Conservation (phyloP, 129 eudicot genomes). For the Mikania micrantha region DNA sequence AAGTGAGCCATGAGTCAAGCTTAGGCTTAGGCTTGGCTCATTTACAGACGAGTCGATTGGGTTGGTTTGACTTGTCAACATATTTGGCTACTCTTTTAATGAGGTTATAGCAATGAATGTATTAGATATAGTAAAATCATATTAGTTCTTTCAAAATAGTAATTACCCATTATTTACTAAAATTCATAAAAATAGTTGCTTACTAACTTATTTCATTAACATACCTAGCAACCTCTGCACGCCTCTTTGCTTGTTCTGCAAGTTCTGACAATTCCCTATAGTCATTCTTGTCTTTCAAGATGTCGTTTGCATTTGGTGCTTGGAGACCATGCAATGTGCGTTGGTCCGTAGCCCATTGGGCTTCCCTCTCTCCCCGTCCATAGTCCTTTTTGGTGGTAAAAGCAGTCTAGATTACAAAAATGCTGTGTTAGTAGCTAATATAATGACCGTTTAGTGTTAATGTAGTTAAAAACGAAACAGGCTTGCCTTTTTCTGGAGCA, state of each 20-base stretch:
- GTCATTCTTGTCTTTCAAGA: slow-evolving; percentile 25
- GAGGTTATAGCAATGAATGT: not conserved
- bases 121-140: too few species aligned
- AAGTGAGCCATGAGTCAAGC: too few species aligned
- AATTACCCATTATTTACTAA: not conserved
- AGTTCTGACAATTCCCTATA: slow-evolving; percentile 35
- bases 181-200: not conserved
- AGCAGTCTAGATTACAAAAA: slow-evolving; percentile 26
- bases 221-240: slow-evolving; percentile 51
- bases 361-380: slow-evolving; percentile 46
- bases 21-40: too few species aligned
- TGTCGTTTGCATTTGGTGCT: slow-evolving; percentile 23
- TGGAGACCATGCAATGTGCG: slow-evolving; percentile 49
- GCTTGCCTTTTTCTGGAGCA: slow-evolving; percentile 58
- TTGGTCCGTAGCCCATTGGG: slow-evolving; percentile 43
- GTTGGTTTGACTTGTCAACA: not conserved
- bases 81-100: not conserved
- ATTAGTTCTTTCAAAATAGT: not conserved
- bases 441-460: not conserved
- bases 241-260: slow-evolving; percentile 46
- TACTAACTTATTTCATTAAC: not conserved
- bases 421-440: not conserved
- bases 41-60: too few species aligned
- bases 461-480: not conserved
- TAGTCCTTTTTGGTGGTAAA: slow-evolving; percentile 45